phyloP scores from a whole-genome alignment of 202 grass and related monocot genomes.

The Saccharum hybrid region DNA sequence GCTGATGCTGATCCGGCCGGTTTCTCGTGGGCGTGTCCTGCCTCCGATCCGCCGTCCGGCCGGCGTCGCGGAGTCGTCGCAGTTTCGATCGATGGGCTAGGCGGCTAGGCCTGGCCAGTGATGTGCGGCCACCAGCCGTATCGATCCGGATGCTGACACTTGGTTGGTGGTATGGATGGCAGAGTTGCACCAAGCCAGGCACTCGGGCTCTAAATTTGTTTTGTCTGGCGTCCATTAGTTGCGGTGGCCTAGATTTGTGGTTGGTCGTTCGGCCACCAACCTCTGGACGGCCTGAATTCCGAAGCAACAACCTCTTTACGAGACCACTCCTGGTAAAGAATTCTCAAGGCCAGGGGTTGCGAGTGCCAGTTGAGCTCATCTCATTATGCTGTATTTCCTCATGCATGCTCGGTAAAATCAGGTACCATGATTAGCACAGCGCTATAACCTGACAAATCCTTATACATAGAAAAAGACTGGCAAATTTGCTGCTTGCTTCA shows the following conservation, averaged over 20 bases:
- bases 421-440: too few relatives aligned
- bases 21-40: not conserved
- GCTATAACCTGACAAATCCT: too few relatives aligned
- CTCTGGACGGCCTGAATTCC: not conserved
- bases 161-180: not conserved
- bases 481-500: not conserved
- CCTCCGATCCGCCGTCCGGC: not conserved
- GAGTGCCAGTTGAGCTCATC: not conserved
- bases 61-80: not conserved
- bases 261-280: conserved; percentile 29
- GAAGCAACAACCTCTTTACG: not conserved
- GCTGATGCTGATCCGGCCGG: not conserved
- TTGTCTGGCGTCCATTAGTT: not conserved
- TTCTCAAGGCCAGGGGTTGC: not conserved
- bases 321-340: not conserved
- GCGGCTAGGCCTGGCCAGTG: not conserved
- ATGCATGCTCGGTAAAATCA: too few relatives aligned
- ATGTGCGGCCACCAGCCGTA: not conserved
- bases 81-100: not conserved
- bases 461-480: too few relatives aligned
- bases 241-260: conserved; percentile 16
- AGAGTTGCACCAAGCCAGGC: conserved; percentile 22
- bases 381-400: too few relatives aligned
- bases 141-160: conserved; percentile 5
- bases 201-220: not conserved